phyloP scores from a whole-genome alignment of 2,329 filamentous ascomycete species.

The Gaeumannomyces tritici region DNA sequence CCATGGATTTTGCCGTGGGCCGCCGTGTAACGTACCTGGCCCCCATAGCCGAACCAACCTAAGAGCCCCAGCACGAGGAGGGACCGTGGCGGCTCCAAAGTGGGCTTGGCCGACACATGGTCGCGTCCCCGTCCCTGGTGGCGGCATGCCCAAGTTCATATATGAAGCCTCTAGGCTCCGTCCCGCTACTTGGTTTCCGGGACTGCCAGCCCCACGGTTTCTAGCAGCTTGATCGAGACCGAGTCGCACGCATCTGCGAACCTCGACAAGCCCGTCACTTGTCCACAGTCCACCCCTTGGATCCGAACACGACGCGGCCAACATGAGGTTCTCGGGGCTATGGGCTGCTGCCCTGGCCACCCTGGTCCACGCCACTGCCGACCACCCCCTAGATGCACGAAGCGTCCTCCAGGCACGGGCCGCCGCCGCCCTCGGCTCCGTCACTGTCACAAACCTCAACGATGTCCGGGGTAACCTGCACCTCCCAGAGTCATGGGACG shows the following conservation, averaged over 20 bases:
- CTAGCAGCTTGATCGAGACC: not conserved
- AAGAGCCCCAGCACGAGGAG: not conserved
- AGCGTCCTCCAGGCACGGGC: not conserved
- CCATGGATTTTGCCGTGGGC: not conserved
- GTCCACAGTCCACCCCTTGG: not conserved
- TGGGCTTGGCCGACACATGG: not conserved
- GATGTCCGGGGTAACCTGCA: constrained; percentile 28
- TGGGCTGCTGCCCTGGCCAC: not conserved
- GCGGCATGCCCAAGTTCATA: not conserved
- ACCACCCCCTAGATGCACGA: not conserved
- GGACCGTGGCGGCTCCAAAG: not conserved
- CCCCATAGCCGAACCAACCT: not conserved
- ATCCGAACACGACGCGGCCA: not conserved
- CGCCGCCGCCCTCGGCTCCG: not conserved
- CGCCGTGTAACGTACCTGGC: not conserved
- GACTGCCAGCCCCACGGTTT: too few species aligned
- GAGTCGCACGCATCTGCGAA: not conserved
- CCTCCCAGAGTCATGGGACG: constrained; percentile 20
- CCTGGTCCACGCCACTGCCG: not conserved
- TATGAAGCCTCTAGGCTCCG: not conserved
- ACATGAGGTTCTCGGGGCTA: not conserved
- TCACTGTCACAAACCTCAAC: constrained; percentile 20
- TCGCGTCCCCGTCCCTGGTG: not conserved
- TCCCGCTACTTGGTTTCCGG: too few species aligned
- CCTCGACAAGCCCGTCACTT: too few species aligned